Evolutionary conservation across 2,329 filamentous ascomycete species (phyloP).

Genomic region (Pseudogymnoascus sp.): DNA sequence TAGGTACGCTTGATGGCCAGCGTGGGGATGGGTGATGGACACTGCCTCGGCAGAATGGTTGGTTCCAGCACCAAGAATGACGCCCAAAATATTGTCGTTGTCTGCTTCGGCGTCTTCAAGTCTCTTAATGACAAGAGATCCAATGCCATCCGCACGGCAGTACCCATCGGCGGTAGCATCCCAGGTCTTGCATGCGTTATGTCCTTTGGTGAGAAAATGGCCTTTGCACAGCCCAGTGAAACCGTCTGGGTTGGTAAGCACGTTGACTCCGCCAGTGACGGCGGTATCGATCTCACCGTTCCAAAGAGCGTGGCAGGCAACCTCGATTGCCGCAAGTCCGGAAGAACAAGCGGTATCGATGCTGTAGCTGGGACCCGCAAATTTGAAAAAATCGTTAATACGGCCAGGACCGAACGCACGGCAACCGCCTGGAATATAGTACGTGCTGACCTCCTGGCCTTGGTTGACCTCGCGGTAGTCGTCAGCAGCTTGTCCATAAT

Average conservation of each 20-base stretch:
- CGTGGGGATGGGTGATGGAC: constrained; percentile 74
- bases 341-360: constrained; percentile 34
- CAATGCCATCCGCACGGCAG: constrained; percentile 40
- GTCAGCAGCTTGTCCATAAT: constrained; percentile 8
- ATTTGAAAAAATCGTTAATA: constrained; percentile 34
- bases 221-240: constrained; percentile 22
- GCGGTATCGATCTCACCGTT: constrained; percentile 17
- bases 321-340: constrained; percentile 26
- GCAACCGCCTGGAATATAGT: constrained; percentile 5
- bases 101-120: constrained; percentile 38
- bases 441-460: constrained; percentile 8
- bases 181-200: constrained; percentile 37
- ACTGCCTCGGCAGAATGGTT: constrained; percentile 58
- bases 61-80: constrained; percentile 54
- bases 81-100: constrained; percentile 36
- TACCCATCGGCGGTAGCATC: constrained; percentile 41
- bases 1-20: constrained; percentile 61
- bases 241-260: constrained; percentile 15
- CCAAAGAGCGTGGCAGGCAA: constrained; percentile 18
- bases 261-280: constrained; percentile 17
- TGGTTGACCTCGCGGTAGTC: constrained; percentile 9
- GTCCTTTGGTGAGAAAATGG: constrained; percentile 17
- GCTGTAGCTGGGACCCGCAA: constrained; percentile 31
- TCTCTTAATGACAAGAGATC: constrained; percentile 39
- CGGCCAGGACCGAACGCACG: constrained; percentile 16